Base-by-base conservation (phyloP, 2,329 filamentous ascomycete species). In the Ophiosphaerella korrae region DNA sequence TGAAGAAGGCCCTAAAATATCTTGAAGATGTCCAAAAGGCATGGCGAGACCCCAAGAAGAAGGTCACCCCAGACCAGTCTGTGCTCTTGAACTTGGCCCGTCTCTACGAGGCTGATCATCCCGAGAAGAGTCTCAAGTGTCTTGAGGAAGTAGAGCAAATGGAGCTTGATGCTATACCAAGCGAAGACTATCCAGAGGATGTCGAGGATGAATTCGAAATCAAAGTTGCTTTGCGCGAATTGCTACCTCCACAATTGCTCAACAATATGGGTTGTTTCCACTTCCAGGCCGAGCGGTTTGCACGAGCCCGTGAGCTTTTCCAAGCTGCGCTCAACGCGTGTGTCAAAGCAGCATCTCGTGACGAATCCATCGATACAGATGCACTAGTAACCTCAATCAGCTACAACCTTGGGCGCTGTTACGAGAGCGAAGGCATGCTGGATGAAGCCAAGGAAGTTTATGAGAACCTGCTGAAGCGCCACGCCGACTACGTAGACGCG, bases 231-330 rank as follows among this genome's bases (percentile, higher is more conserved):
- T 80, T 96, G 24, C 87, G 92, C 46, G 89, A 92, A 68, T 81
- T 88, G 51, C 79, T 99, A 1, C 90, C 92, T 1, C 94, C 94
- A 3, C 92, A 96, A 67, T 81, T 97, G 2, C 82, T 99, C 37
- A 99, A 97, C 80, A 99, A 99, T 71, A 96, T 97, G 70, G 94
- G 90, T 5, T 97, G 92, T 74, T 97, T 97, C 75, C 86, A 96
- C 62, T 97, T 91, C 61, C 92, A 96, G 69, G 83, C 86, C 2
- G 92, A 96, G 64, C 92, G 91, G 68, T 87, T 89, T 57, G 85
- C 88, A 16, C 80, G 85, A 54, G 92, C 94, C 18, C 88, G 90
- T 59, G 88, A 93, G 43, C 83, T 95, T 76, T 99, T 97, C 70
- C 90, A 99, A 72, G 87, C 89, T n/a, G 94, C 92, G 0, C 78